A percentile compares a stretch with the other conserved stretches of the same genome.
Evolutionary conservation across 2,329 filamentous ascomycete species (phyloP).

Genomic region (Thermomyces lanuginosus): DNA sequence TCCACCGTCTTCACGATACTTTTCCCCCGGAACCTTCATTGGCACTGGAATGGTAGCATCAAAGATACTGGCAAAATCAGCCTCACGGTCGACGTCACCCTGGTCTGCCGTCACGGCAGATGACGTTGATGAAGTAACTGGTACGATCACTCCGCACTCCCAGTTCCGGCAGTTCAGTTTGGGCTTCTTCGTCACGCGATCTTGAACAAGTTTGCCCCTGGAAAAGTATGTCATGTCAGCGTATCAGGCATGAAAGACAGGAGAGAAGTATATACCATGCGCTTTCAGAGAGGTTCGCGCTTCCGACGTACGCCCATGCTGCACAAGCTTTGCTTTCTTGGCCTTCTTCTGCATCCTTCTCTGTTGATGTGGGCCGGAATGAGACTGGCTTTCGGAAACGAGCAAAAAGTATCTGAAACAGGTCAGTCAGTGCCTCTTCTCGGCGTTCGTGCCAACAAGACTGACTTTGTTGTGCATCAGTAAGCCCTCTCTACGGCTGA

Average conservation of each 20-base stretch:
- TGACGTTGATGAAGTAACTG: slow-evolving; percentile 25
- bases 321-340: no score
- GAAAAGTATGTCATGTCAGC: slow-evolving; percentile 1
- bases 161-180: slow-evolving; percentile 82
- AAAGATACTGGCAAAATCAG: slow-evolving; percentile 16
- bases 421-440: neutral
- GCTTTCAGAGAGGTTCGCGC: slow-evolving; percentile 80
- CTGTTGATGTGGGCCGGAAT: no score
- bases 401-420: slow-evolving; percentile 18
- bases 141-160: slow-evolving; percentile 81
- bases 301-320: slow-evolving; percentile 75
- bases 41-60: slow-evolving; percentile 28
- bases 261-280: slow-evolving; percentile 55
- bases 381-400: slow-evolving; percentile 13
- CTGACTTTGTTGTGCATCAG: slow-evolving; percentile 79
- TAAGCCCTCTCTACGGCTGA: slow-evolving; percentile 52
- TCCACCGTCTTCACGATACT: slow-evolving; percentile 6
- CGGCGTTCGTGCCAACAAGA: slow-evolving; percentile 6
- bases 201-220: slow-evolving; percentile 63
- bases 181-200: slow-evolving; percentile 47
- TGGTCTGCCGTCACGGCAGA: slow-evolving; percentile 6
- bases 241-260: neutral
- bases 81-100: slow-evolving; percentile 17
- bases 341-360: no score
- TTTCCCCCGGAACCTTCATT: slow-evolving; percentile 23